Base-by-base conservation (phyloP, 225 moss, liverwort and hornwort species). In the Antitrichia curtipendula region DNA sequence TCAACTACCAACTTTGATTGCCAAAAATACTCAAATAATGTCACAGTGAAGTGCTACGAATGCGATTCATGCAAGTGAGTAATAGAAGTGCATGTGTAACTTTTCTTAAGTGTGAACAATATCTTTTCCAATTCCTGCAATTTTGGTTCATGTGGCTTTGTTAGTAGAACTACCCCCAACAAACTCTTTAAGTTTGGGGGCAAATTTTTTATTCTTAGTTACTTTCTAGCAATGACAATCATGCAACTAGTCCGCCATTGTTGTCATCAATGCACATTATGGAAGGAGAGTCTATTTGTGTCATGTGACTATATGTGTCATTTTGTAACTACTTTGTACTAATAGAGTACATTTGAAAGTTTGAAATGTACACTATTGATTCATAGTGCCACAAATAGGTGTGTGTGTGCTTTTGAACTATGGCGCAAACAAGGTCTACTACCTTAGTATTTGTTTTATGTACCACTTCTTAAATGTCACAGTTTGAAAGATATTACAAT, bases 21-120 rank as follows among this genome's bases (percentile, higher is more conserved):
- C 76, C 75, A 57, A 1, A 76, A 78, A 47, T 92, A 91, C 81
- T 86, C 88, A 21, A 92, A 92, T 64, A 70, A 81, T 78, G 88
- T 89, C 56, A 91, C 88, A 47, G 80, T 86, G 75, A 89, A 88
- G 65, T 92, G 92, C 84, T 92, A 92, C 8, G 75, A 91, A 52
- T 92, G 92, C 58, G 22, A 86, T 84, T 91, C 88, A 63, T 92
- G 92, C 92, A 91, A 82, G 91, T 92, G 76, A 80, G 91, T 82
- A 38, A 38, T 3, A 16, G 0, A 23, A 81, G 15, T 32, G 60
- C 3, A 0, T 86, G 41, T 40, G 69, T 10, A 52, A 53, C 54
- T 18, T 52, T 27, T 76, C 31, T 20, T 22, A 50, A 76, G 27
- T 15, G 3, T 49, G 20, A 74, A 60, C 10, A 23, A 19, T 50